Base-by-base conservation (phyloP, 352 stramenopile species). In the Lagenidium giganteum region DNA sequence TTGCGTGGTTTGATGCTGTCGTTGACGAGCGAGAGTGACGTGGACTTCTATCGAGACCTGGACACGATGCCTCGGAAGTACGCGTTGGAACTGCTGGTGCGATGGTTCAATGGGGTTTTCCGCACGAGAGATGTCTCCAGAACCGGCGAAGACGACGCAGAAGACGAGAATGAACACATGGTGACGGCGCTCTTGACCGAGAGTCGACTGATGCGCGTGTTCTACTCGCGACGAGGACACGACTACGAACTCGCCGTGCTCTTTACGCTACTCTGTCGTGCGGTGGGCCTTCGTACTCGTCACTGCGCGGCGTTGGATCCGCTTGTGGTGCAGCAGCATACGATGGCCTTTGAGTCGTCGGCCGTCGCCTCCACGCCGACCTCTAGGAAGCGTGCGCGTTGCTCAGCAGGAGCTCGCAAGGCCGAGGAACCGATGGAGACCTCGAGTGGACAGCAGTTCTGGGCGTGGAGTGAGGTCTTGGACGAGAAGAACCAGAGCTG, bases 401-500 rank as follows among this genome's bases (percentile, higher is more conserved):
- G 26, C 26, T 8, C 4, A 33, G 35, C 27, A 17, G 16, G 28
- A 14, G 21, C 17, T 2, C 40, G 34, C 3, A 37, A 16, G 14
- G 18, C 37, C 20, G 41, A 56, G 2, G 26, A 46, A 23, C 38
- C 38, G 26, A 58, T 34, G 20, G 39, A 33, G 25, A 49, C 20
- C 25, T 26, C 8, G 44, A 49, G 12, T 51, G 30, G 23, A 13
- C 47, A 66, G 40, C 57, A 54, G 30, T 58, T 66, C 29, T 87
- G 74, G 67, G 35, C 70, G 12, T 93, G 81, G 81, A 69, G 52
- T 16, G 81, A 93, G 27, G 73, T 89, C n/a, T 57, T 70, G 5
- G 72, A 88, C 33, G 47, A 63, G 17, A 64, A 72, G 24, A 64
- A 23, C 1, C 59, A 61, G 16, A 52, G 16, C 5, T 94, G 82